Evolutionary conservation across 352 stramenopile species (phyloP).

Genomic region (Thalassiosira sp.): DNA sequence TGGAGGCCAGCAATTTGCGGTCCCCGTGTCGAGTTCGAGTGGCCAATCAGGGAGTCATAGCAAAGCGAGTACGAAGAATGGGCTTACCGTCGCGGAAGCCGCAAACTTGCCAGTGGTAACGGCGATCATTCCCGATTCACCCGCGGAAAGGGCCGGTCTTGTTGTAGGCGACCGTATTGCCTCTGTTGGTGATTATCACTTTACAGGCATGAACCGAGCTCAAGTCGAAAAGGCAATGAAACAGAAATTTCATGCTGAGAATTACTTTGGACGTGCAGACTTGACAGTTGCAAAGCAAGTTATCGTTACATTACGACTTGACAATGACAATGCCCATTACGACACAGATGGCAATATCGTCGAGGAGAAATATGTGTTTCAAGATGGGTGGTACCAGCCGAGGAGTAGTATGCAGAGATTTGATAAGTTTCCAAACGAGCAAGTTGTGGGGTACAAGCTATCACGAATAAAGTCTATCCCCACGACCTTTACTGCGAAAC

Average conservation of each 20-base stretch:
- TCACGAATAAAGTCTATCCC: constrained; percentile 46
- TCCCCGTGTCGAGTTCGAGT: constrained; percentile 16
- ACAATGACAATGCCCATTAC: background rate
- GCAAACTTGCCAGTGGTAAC: constrained; percentile 71
- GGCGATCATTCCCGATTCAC: constrained; percentile 70
- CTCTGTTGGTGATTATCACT: constrained; percentile 62
- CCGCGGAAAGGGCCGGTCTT: constrained; percentile 75
- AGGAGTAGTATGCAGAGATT: constrained; percentile 24
- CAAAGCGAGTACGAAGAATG: constrained; percentile 6
- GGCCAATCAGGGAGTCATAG: constrained; percentile 10
- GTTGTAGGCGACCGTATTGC: constrained; percentile 79
- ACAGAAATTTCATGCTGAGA: constrained; percentile 48
- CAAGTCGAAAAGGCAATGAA: constrained; percentile 45
- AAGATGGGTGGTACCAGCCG: constrained; percentile 47
- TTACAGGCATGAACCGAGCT: constrained; percentile 52
- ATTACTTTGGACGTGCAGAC: constrained; percentile 68
- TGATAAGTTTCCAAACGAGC: constrained; percentile 23
- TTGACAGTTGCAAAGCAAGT: constrained; percentile 78
- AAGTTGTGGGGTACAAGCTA: constrained; percentile 45
- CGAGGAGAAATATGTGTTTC: constrained; percentile 54
- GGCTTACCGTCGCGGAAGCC: constrained; percentile 47
- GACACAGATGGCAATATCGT: constrained; percentile 21
- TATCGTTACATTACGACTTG: background rate
- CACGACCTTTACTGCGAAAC: constrained; percentile 45
- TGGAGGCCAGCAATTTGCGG: constrained; percentile 15